Evolutionary conservation across 768 basidiomycete genomes (phyloP).

Genomic region (Agrocybe chaxingu): DNA sequence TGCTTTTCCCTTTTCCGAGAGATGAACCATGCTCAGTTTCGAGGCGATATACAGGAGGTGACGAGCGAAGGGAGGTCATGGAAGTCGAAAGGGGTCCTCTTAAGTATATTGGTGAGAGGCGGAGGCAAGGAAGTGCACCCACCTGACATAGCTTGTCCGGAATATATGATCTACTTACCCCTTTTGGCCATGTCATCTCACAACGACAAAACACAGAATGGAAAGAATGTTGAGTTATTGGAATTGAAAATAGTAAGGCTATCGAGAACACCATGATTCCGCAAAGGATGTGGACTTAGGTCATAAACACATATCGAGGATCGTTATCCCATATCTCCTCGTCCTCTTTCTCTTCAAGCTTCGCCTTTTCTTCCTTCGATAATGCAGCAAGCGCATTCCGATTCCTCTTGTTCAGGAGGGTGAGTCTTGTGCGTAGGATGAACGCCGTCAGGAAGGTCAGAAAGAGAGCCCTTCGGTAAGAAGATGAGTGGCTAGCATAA

Average conservation of each 20-base stretch:
- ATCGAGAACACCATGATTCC: background rate
- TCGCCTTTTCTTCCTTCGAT: constrained; percentile 27
- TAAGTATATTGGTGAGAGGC: too few relatives aligned
- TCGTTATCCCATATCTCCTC: constrained; percentile 47
- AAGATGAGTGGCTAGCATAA: background rate
- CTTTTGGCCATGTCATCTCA: too few relatives aligned
- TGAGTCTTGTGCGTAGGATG: constrained; percentile 40
- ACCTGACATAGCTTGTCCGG: too few relatives aligned
- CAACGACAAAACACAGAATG: too few relatives aligned
- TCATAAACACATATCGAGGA: constrained; percentile 54
- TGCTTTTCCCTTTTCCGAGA: constrained; percentile 9
- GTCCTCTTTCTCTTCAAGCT: constrained; percentile 15
- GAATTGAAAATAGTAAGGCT: background rate
- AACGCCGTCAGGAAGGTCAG: constrained; percentile 41
- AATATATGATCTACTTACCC: too few relatives aligned
- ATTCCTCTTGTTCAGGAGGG: constrained; percentile 39
- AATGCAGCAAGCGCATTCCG: constrained; percentile 18
- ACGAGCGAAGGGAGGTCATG: too few relatives aligned
- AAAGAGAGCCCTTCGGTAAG: constrained; percentile 36
- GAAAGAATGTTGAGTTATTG: too few relatives aligned
- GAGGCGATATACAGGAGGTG: too few relatives aligned
- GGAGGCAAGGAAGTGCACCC: too few relatives aligned
- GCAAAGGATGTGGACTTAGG: constrained; percentile 8
- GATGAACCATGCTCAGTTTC: background rate
- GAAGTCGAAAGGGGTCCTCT: too few relatives aligned